Conservation (phyloP, 257 asterid genomes). For the Petunia axillaris region DNA sequence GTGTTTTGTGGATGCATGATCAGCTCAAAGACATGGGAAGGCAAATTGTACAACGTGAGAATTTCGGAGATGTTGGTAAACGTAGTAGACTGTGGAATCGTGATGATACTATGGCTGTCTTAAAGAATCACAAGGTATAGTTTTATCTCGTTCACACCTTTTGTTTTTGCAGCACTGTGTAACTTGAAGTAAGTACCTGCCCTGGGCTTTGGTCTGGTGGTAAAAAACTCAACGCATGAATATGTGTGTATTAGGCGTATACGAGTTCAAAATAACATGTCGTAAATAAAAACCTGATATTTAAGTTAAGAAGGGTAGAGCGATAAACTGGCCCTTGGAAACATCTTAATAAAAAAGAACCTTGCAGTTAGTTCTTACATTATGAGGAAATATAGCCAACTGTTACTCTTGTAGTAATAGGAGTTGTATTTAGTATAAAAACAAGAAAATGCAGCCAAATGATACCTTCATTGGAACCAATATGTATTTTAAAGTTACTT, state of each 20-base stretch:
- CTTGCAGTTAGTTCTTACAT: too few relatives aligned
- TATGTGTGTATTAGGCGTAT: too few relatives aligned
- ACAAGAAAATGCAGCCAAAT: neutral
- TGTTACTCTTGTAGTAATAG: neutral
- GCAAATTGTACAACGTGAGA: constrained; percentile 35
- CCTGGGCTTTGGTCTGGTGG: too few relatives aligned
- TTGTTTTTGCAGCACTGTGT: neutral
- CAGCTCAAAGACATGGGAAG: constrained; percentile 48
- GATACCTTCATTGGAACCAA: constrained; percentile 10
- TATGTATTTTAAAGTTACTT: neutral
- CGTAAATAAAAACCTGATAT: too few relatives aligned
- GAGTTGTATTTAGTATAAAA: neutral
- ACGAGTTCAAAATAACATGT: too few relatives aligned
- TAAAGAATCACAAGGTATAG: constrained; percentile 35
- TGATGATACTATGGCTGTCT: constrained; percentile 28
- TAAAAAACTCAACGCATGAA: too few relatives aligned
- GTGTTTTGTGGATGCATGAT: constrained; percentile 46
- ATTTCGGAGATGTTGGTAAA: constrained; percentile 31
- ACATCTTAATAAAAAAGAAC: too few relatives aligned
- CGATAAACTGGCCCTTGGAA: too few relatives aligned
- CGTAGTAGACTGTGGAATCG: constrained; percentile 43
- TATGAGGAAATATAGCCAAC: neutral
- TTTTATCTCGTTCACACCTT: neutral
- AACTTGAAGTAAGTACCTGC: neutral
- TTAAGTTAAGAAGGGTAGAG: too few relatives aligned